Evolutionary conservation across 768 basidiomycete species (phyloP), one percentile per base, ranked within the genome.

Genomic region (Mycena floridula): DNA sequence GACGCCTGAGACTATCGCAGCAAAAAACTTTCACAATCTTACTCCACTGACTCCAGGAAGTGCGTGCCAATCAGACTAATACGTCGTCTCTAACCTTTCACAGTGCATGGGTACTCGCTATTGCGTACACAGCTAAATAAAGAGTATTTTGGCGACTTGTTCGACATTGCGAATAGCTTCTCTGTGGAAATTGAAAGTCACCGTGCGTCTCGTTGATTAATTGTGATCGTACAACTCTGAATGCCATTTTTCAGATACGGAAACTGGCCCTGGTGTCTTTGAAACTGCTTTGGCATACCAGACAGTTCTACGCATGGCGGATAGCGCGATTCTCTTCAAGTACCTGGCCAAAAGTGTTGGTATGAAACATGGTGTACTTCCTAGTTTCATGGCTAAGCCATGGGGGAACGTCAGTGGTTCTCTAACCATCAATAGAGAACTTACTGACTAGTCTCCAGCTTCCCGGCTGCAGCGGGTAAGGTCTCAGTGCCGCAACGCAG

Each of bases 321-420:
- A 95, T 56, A 93, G 92, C 57, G 93, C 94, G 0, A 76, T 84
- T 42, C 67, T 99, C 38, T 99, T 90, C 78, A 99, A 99, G 61
- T 88, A 84, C 52, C 62, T 89, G 12, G 88, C 90, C 3, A 97
- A 97, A 72, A 90, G 90, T 47, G 66, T 95, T 2, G 95, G 95
- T 0, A 88, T 96, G 76, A 80, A 84, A 59, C 73, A 87, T 51
- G 88, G 86, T 7, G 72, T 99, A 44, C 77, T 91, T 28, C 95
- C 96, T 1, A 95, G 90, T 48, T 99, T 99, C 65, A 98, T 97
- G 95, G 93, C 94, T 0, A 97, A 97, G 56, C 94, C 94, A 21
- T 96, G 90, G 88, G 84, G 82, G 25, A 82, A 90, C 56, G 92
- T 93, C 57, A 58, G 85, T 69, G 11, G 15, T n/a, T 25, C 8